Base-by-base conservation (phyloP, 179 eudicot species). In the Carnegiea gigantea region DNA sequence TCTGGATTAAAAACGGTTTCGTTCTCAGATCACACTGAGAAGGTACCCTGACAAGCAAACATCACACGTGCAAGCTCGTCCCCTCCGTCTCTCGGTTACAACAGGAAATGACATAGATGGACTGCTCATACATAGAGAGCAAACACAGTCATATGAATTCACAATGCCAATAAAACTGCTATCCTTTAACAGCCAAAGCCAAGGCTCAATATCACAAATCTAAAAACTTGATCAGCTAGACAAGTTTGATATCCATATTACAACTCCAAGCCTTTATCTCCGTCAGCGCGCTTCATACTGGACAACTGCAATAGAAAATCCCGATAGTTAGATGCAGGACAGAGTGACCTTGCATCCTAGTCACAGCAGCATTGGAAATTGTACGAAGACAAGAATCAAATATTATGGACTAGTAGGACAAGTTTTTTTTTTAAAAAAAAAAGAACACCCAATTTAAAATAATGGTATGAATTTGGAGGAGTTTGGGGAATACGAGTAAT, bases 241-340 rank as follows among this genome's bases (percentile, higher is more conserved):
- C 2, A 33, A 1, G 36, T 33, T 33, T 24, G 44, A 26, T 43
- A 21, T 24, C 46, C 64, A 33, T 33, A 33, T 49, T 53, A 78
- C 64, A 78, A 14, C 54, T 62, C 36, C n/a, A 73, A 64, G 24
- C 26, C 43, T 33, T 59, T 62, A 44, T 21, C 73, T 21, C 77
- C 79, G 86, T 92, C 82, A 92, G 74, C 93, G 92, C n/a, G 93
- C 93, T 87, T 91, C 92, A 51, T 92, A 91, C 83, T 90, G 93
- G 78, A 91, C 89, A 90, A 92, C 97, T 92, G 92, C 88, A 88
- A 77, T 40, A 23, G 20, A 48, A 54, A 53, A 9, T 36, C 15
- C n/a, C 15, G 18, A 0, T 5, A 13, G 28, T 15, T 38, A 71
- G 49, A 20, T 71, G 48, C 18, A 70, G 38, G 10, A 71, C 3